Percentiles rank a stretch among this genome's conserved stretches.
Evolutionary conservation across 176 grass and related monocot species (phyloP).

Genomic region (Carex parvula): DNA sequence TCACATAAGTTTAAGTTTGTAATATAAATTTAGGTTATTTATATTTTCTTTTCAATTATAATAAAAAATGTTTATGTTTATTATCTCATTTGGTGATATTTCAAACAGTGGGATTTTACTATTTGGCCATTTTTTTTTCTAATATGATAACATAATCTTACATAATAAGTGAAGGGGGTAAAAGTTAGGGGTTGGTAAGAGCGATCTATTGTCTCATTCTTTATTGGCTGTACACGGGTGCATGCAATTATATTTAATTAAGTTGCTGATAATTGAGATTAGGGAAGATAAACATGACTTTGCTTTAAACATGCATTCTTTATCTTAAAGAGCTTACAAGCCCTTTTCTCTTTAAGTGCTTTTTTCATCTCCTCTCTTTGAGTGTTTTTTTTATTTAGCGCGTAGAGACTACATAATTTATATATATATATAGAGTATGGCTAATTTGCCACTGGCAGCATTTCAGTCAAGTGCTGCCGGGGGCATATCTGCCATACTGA

Average conservation of each 20-base stretch:
- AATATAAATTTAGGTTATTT: background rate
- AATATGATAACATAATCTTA: background rate
- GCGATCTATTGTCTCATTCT: background rate
- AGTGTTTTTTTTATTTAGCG: conserved; percentile 6
- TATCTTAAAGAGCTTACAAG: conserved; percentile 20
- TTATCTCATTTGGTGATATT: background rate
- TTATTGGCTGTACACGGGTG: background rate
- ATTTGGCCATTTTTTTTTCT: background rate
- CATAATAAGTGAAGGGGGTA: background rate
- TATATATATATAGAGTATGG: too few relatives aligned
- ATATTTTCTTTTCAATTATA: background rate
- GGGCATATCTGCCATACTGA: too few relatives aligned
- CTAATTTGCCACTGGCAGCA: too few relatives aligned
- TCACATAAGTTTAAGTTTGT: background rate
- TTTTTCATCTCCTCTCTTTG: conserved; percentile 4
- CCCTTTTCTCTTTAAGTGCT: conserved; percentile 26
- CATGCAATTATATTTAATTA: conserved; percentile 10
- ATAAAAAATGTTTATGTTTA: background rate
- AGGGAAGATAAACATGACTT: conserved; percentile 11
- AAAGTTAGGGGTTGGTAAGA: background rate
- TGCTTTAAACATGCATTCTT: conserved; percentile 20
- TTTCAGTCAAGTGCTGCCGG: too few relatives aligned
- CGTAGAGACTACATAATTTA: background rate
- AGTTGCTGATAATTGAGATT: background rate
- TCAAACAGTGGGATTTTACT: background rate